Conservation (phyloP, 2,329 filamentous ascomycete genomes). For the Cryphonectria nitschkei region DNA sequence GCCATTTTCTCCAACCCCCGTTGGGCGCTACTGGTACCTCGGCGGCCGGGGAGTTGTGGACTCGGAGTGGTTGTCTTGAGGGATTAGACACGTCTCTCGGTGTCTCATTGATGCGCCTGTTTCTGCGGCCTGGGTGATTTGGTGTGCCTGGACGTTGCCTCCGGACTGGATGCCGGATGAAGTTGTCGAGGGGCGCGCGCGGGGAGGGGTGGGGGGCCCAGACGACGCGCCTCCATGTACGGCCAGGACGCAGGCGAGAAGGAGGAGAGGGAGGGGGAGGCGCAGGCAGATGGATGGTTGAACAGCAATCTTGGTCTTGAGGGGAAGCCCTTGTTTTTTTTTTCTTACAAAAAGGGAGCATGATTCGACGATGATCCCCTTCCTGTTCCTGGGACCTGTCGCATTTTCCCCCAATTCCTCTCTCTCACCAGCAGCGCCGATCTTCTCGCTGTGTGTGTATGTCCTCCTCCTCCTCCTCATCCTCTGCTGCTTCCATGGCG, state of each 20-base stretch:
- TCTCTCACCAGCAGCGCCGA: slow-evolving; percentile 2
- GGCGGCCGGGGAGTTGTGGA: not conserved
- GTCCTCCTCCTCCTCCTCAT: not conserved
- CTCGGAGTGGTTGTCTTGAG: not conserved
- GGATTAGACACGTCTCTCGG: not conserved
- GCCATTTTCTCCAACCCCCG: not conserved
- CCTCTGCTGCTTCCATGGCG: slow-evolving; percentile 13
- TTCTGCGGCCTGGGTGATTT: not conserved
- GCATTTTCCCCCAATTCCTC: not conserved
- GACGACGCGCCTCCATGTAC: not conserved
- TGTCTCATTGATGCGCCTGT: slow-evolving; percentile 20
- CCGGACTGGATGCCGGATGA: slow-evolving; percentile 6
- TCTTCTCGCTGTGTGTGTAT: not conserved
- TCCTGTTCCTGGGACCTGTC: not conserved
- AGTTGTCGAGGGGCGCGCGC: not conserved
- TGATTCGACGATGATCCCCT: slow-evolving; percentile 1
- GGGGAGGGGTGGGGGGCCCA: not conserved
- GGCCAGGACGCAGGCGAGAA: not conserved
- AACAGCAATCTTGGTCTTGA: not conserved
- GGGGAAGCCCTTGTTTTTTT: not conserved
- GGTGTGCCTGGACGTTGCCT: slow-evolving; percentile 3
- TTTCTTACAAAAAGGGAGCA: slow-evolving; percentile 6
- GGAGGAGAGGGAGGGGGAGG: not conserved
- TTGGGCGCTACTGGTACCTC: not conserved
- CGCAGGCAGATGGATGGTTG: not conserved